Conservation (phyloP, 1,139 yeast species). For the Yamadazyma diddensiae region DNA sequence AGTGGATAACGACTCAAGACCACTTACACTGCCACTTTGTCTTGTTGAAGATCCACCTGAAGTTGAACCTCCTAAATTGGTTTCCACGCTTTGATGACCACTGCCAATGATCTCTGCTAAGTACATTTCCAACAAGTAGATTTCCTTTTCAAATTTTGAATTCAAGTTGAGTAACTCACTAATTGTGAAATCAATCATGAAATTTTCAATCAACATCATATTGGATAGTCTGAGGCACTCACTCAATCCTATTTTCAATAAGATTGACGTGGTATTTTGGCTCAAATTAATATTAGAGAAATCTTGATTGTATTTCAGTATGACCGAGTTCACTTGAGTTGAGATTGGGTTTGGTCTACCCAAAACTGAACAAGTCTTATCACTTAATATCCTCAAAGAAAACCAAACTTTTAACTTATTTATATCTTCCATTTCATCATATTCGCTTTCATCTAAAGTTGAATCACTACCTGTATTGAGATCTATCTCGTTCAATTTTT, state of each 20-base stretch:
- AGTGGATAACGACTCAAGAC: not conserved
- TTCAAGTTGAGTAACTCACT: slow-evolving; percentile 40
- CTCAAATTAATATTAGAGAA: slow-evolving; percentile 21
- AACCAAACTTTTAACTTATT: slow-evolving; percentile 47
- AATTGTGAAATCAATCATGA: slow-evolving; percentile 43
- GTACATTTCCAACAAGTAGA: slow-evolving; percentile 25
- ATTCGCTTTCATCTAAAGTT: slow-evolving; percentile 4
- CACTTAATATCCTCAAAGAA: slow-evolving; percentile 45
- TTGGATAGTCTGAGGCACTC: slow-evolving; percentile 50
- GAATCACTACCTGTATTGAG: slow-evolving; percentile 12
- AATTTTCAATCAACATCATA: slow-evolving; percentile 51
- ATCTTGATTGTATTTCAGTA: slow-evolving; percentile 22
- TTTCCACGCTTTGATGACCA: not conserved
- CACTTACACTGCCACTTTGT: not conserved
- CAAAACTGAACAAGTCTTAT: slow-evolving; percentile 49
- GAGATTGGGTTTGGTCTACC: slow-evolving; percentile 59
- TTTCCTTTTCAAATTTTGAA: slow-evolving; percentile 40
- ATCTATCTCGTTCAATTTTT: slow-evolving; percentile 15
- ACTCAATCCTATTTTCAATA: slow-evolving; percentile 45
- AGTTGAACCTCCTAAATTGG: not conserved
- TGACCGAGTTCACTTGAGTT: slow-evolving; percentile 42
- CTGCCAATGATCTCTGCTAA: slow-evolving; percentile 14
- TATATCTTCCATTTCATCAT: slow-evolving; percentile 26
- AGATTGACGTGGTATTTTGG: slow-evolving; percentile 26
- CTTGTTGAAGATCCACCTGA: not conserved